These are phyloP conservation scores for Wickerhamiella hasegawae DNA, from an alignment of 805 yeast species.

Conservation along the genomic window DNA sequence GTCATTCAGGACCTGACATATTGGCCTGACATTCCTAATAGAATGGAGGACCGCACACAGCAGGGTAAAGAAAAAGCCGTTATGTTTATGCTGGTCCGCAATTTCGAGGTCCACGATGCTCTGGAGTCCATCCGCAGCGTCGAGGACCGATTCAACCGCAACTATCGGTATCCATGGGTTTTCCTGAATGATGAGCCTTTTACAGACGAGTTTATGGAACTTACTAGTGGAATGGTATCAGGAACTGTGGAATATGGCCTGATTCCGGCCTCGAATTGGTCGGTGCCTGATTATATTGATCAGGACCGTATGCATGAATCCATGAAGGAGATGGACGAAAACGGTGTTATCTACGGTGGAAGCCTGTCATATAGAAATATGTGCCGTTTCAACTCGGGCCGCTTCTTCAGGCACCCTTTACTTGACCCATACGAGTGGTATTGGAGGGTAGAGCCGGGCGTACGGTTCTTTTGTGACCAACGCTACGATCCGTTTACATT, in stretches of 20 bases:
- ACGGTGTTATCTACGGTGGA: slow-evolving; percentile 46
- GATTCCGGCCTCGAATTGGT: slow-evolving; percentile 76
- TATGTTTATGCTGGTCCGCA: slow-evolving; percentile 72
- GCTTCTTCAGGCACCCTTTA: slow-evolving; percentile 65
- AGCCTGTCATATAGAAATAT: slow-evolving; percentile 68
- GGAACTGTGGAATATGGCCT: slow-evolving; percentile 67
- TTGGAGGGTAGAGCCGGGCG: slow-evolving; percentile 92
- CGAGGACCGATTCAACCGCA: slow-evolving; percentile 77
- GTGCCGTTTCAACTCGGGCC: slow-evolving; percentile 92
- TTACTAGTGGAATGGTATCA: slow-evolving; percentile 50
- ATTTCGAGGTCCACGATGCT: slow-evolving; percentile 63
- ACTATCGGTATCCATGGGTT: slow-evolving; percentile 86
- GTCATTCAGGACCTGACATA: slow-evolving; percentile 12
- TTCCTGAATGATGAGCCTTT: slow-evolving; percentile 81
- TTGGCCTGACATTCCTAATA: slow-evolving; percentile 13
- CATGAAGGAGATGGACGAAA: slow-evolving; percentile 28
- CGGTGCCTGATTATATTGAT: slow-evolving; percentile 58
- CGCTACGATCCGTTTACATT: slow-evolving; percentile 61
- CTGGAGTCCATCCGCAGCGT: slow-evolving; percentile 62
- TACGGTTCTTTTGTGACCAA: slow-evolving; percentile 69
- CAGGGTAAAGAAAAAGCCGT: slow-evolving; percentile 66
- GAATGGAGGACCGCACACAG: slow-evolving; percentile 19
- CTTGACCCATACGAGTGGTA: slow-evolving; percentile 68
- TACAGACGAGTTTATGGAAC: slow-evolving; percentile 59
- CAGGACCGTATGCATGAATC: slow-evolving; percentile 33